phyloP scores from a whole-genome alignment of 441 rosid genomes.

The Aleurites moluccanus region DNA sequence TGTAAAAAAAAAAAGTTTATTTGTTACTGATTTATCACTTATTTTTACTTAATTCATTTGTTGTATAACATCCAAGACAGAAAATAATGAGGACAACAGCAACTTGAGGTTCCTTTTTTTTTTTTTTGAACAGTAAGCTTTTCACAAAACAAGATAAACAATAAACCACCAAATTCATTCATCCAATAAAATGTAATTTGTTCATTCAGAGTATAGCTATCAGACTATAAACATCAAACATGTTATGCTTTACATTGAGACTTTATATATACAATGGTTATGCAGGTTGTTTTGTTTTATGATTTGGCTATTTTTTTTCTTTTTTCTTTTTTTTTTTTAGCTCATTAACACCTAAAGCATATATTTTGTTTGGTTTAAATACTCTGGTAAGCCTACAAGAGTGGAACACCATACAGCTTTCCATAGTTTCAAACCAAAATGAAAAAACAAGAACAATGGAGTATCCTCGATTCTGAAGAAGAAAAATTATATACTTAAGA shows the following conservation, averaged over 20 bases:
- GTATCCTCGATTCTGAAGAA: slow-evolving; percentile 14
- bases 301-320: background rate
- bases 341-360: background rate
- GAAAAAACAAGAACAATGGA: background rate
- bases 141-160: too few species aligned
- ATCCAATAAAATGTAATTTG: background rate
- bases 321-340: too few species aligned
- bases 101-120: too few species aligned
- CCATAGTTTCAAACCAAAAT: background rate
- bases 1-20: too few species aligned
- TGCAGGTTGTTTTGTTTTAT: background rate
- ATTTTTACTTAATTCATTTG: too few species aligned
- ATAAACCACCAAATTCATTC: background rate
- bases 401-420: slow-evolving; percentile 7
- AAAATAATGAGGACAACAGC: too few species aligned
- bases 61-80: too few species aligned
- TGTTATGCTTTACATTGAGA: background rate
- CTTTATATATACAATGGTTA: background rate
- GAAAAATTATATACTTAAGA: slow-evolving; percentile 25
- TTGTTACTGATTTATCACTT: too few species aligned
- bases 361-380: background rate
- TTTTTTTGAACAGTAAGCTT: too few species aligned
- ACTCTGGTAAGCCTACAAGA: background rate
- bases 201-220: background rate
- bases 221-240: background rate